Conservation (phyloP, 345 rosid species). For the Eucalyptus decipiens region DNA sequence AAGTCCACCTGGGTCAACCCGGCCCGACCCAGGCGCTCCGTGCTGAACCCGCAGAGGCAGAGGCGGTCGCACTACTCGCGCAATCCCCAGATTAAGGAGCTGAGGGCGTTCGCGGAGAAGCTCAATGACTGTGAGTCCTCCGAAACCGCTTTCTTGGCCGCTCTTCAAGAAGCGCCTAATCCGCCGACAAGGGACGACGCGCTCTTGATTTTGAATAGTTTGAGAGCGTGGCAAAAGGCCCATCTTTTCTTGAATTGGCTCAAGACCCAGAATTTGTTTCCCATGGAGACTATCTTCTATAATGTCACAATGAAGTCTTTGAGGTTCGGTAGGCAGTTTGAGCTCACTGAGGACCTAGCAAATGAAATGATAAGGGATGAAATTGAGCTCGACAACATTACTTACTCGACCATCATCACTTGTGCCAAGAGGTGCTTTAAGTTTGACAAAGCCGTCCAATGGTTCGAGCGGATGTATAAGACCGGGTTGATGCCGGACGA, state of each 20-base stretch:
- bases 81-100: conserved; percentile 53
- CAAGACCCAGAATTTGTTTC: conserved; percentile 53
- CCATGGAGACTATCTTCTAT: conserved; percentile 73
- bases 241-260: conserved; percentile 70
- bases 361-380: conserved; percentile 68
- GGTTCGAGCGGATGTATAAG: conserved; percentile 91
- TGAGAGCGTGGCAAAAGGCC: conserved; percentile 60
- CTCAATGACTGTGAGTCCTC: conserved; percentile 38
- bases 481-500: conserved; percentile 96
- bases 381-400: conserved; percentile 79
- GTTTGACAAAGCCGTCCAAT: conserved; percentile 74
- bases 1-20: conserved; percentile 88
- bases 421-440: conserved; percentile 69
- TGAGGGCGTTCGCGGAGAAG: conserved; percentile 59
- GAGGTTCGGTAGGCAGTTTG: conserved; percentile 83
- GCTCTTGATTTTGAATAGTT: conserved; percentile 55
- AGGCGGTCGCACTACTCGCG: conserved; percentile 48
- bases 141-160: conserved; percentile 31
- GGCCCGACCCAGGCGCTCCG: conserved; percentile 68
- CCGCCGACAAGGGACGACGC: conserved; percentile 55
- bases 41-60: conserved; percentile 77
- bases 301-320: conserved; percentile 77
- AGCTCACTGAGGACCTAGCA: conserved; percentile 69
- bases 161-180: conserved; percentile 45
- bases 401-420: conserved; percentile 88